A percentile compares a stretch with the other conserved stretches of the same genome.
Evolutionary conservation across 1,284 basidiomycete species (phyloP).

Genomic region (Stygiomarasmius scandens): DNA sequence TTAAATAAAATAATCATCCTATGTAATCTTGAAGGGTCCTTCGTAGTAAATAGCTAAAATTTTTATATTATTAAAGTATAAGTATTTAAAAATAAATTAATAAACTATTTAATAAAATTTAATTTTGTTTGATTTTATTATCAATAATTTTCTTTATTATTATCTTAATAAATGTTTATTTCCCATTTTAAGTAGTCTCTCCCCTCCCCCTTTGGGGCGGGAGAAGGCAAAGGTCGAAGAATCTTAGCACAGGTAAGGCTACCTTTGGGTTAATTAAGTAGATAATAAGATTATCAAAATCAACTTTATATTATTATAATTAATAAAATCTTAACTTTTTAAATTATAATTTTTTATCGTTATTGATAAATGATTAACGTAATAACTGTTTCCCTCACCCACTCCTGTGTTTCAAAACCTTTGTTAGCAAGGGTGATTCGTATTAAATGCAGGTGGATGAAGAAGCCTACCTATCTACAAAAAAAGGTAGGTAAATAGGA

Average conservation of each 20-base stretch:
- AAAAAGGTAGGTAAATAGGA: no score
- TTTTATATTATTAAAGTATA: conserved; percentile 10
- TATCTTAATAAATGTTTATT: background rate
- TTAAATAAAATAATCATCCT: no score
- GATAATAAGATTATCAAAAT: conserved; percentile 3
- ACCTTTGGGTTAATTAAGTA: background rate
- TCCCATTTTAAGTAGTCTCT: no score
- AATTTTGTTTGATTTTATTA: conserved; percentile 2
- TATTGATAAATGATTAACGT: conserved; percentile 4
- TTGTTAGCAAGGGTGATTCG: no score
- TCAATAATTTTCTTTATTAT: conserved; percentile 2
- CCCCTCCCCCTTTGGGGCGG: no score
- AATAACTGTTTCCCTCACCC: background rate
- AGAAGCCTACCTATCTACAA: no score
- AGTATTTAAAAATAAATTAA: conserved; percentile 10
- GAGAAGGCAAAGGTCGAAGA: no score
- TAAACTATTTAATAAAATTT: conserved; percentile 3
- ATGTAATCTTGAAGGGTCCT: no score
- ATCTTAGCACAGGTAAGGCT: no score
- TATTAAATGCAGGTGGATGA: no score
- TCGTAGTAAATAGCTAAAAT: conserved; percentile 1
- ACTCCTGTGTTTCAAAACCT: no score
- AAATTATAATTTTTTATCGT: conserved; percentile 5
- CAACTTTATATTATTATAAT: conserved; percentile 1
- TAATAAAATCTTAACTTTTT: background rate